These are phyloP conservation scores for Groenewaldozyma auringiensis DNA, from an alignment of 1,139 yeast genomes.

Conservation along the genomic window DNA sequence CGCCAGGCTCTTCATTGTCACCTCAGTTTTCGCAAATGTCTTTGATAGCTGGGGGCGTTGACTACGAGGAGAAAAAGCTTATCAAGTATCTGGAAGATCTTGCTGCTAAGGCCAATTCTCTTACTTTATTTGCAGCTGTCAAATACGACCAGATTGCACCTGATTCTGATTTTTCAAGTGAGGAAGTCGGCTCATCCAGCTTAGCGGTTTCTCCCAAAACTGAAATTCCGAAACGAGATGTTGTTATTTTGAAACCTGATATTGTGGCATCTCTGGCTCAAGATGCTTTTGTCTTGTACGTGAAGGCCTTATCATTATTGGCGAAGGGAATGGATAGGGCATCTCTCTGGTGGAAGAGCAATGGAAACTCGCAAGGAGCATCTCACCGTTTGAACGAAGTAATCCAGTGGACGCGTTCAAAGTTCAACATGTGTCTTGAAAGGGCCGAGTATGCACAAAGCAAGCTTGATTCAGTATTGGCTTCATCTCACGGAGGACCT, in stretches of 20 bases:
- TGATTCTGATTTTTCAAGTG: slow-evolving; percentile 45
- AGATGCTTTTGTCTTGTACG: slow-evolving; percentile 80
- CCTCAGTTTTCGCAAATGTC: slow-evolving; percentile 25
- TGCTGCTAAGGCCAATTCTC: slow-evolving; percentile 86
- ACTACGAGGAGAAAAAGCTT: slow-evolving; percentile 32
- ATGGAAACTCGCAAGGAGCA: slow-evolving; percentile 32
- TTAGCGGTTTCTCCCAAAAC: background rate
- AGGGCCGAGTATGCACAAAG: slow-evolving; percentile 72
- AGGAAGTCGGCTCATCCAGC: background rate
- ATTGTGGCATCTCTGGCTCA: slow-evolving; percentile 58
- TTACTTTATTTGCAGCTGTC: slow-evolving; percentile 82
- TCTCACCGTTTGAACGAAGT: slow-evolving; percentile 57
- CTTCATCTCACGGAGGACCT: background rate
- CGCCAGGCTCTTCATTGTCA: slow-evolving; percentile 19
- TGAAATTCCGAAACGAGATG: slow-evolving; percentile 13
- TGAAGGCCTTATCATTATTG: slow-evolving; percentile 70
- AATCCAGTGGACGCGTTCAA: slow-evolving; percentile 88
- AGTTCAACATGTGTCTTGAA: slow-evolving; percentile 81
- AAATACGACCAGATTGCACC: slow-evolving; percentile 81
- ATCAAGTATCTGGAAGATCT: slow-evolving; percentile 56
- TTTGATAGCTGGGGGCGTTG: slow-evolving; percentile 15
- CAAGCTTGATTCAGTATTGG: slow-evolving; percentile 18
- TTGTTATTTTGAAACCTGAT: slow-evolving; percentile 49
- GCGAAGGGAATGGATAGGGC: slow-evolving; percentile 84
- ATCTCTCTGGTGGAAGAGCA: slow-evolving; percentile 77